Percentiles rank a stretch among this genome's conserved stretches.
Conservation (phyloP, 305 asterid genomes). For the Andrographis paniculata region DNA sequence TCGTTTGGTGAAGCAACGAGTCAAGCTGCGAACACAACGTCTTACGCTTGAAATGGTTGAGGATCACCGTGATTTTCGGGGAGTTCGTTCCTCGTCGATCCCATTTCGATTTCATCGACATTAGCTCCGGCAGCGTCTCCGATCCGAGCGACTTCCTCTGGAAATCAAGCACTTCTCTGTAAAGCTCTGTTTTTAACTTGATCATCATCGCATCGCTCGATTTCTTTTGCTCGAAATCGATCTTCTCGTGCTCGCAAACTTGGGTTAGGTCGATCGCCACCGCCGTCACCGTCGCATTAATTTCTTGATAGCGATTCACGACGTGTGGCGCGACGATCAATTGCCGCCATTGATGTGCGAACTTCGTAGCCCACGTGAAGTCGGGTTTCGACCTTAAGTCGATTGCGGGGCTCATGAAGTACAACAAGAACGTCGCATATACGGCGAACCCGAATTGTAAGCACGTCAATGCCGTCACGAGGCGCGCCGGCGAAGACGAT, state of each 20-base stretch:
- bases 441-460: slow-evolving; percentile 72
- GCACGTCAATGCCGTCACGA: slow-evolving; percentile 62
- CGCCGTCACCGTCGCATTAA: slow-evolving; percentile 14
- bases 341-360: slow-evolving; percentile 63
- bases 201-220: slow-evolving; percentile 57
- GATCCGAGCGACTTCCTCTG: slow-evolving; percentile 37
- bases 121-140: slow-evolving; percentile 48
- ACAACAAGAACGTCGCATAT: slow-evolving; percentile 70
- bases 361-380: slow-evolving; percentile 54
- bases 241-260: slow-evolving; percentile 69
- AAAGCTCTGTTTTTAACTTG: slow-evolving; percentile 64
- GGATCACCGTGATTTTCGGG: slow-evolving; percentile 60
- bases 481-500: slow-evolving; percentile 31
- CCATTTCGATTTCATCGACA: slow-evolving; percentile 78
- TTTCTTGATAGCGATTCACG: slow-evolving; percentile 39
- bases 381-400: slow-evolving; percentile 60
- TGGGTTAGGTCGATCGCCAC: slow-evolving; percentile 25
- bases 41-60: slow-evolving; percentile 85
- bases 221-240: slow-evolving; percentile 76
- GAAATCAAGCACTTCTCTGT: slow-evolving; percentile 46
- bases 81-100: slow-evolving; percentile 25
- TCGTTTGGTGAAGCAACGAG: slow-evolving; percentile 62
- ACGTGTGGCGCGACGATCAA: slow-evolving; percentile 46
- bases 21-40: slow-evolving; percentile 82
- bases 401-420: slow-evolving; percentile 61